Conservation (phyloP, 768 basidiomycete species). For the Dacryopinax primogenitus region DNA sequence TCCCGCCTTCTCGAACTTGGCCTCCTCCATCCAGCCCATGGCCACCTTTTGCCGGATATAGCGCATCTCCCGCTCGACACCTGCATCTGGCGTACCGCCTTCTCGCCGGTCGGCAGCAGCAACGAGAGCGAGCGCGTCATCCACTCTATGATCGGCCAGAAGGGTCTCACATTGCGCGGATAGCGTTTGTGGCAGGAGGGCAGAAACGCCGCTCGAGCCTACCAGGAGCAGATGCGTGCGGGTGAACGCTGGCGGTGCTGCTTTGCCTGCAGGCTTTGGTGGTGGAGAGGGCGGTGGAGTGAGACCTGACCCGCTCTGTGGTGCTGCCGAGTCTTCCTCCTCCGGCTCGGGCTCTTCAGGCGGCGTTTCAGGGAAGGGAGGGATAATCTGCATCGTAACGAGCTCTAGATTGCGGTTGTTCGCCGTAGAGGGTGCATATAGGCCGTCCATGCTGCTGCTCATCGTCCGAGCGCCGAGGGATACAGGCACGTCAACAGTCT, state of each 20-base stretch:
- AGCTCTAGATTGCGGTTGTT: neutral
- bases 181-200: conserved; percentile 20
- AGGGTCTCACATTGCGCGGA: conserved; percentile 19
- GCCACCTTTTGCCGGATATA: conserved; percentile 76
- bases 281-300: conserved; percentile 25
- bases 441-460: conserved; percentile 8
- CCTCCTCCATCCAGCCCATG: conserved; percentile 63
- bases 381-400: neutral
- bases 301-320: conserved; percentile 21
- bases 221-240: conserved; percentile 19
- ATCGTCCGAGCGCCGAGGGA: conserved; percentile 14
- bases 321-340: neutral
- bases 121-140: conserved; percentile 22
- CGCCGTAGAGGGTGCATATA: neutral
- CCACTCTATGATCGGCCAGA: conserved; percentile 18
- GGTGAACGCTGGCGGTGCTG: conserved; percentile 17
- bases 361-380: neutral
- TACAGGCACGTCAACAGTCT: conserved; percentile 45
- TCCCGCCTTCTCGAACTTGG: conserved; percentile 72
- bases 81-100: conserved; percentile 25
- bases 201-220: conserved; percentile 21
- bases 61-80: conserved; percentile 40
- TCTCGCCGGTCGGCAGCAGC: conserved; percentile 23
- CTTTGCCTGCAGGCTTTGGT: conserved; percentile 15
- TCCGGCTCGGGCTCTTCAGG: neutral